Base-by-base conservation (phyloP, 1,284 basidiomycete genomes). In the Porogramme epimiltina region DNA sequence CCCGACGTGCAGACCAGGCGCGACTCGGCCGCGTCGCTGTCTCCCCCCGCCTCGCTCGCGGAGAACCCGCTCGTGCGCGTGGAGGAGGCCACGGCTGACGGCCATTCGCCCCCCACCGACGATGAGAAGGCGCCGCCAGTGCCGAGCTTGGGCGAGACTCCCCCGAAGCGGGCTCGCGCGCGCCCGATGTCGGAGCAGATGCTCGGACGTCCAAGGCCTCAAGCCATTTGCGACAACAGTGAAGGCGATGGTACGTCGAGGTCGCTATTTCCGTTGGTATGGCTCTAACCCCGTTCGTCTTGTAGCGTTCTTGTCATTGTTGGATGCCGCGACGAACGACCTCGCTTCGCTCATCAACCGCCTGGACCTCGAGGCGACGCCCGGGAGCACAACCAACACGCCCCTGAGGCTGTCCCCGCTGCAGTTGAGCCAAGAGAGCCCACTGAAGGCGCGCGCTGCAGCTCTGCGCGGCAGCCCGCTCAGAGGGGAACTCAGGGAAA, bases 241-340 rank as follows among this genome's bases (percentile, higher is more conserved):
- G 81, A 76, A 19, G 73, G 80, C 77, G 55, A 36, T 66, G 61
- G 34, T 55, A 26, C 43, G 57, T 44, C 13, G n/a, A n/a, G n/a
- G n/a, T n/a, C 5, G 22, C 13, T 18, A 15, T 16, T 49, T 25
- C 23, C 45, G 34, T 1, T 24, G 40, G 37, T 20, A 42, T 51
- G 15, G 23, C 2, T 26, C 31, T 36, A 47, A 58, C 34, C 13
- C 28, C 28, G 13, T 60, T n/a, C 23, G 47, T 26, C n/a, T 53
- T 49, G n/a, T 24, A 84, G 88, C 78, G 51, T 80, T 81, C n/a
- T 64, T 91, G 1, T 87, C 82, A 0, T 78, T 89, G 19, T 68
- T 91, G 19, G 85, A 86, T 52, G 86, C 84, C 0, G 89, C 85
- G 0, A 91, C 89, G 0, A 82, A 89, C 47, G 89, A 91, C 40